Percentiles rank a stretch among this genome's conserved stretches.
Evolutionary conservation across 2,329 filamentous ascomycete species (phyloP).

Genomic region (Pseudocercospora vitis): DNA sequence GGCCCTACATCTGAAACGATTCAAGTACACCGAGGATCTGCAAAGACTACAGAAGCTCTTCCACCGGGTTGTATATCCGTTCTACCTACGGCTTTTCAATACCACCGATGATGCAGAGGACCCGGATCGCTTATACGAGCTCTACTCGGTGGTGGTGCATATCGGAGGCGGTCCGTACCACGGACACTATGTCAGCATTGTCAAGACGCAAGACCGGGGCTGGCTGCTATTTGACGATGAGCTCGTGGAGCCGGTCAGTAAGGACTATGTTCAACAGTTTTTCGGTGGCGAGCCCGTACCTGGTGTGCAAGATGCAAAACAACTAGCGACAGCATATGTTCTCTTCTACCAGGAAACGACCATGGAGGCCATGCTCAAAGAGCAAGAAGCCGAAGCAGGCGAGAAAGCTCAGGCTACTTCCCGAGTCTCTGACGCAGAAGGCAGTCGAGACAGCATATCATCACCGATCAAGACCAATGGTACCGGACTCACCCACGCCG

Average conservation of each 20-base stretch:
- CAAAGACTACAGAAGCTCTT: constrained; percentile 94
- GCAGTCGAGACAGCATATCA: constrained; percentile 27
- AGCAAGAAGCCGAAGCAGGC: constrained; percentile 78
- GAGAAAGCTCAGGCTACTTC: constrained; percentile 45
- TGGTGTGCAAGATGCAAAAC: constrained; percentile 52
- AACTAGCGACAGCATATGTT: constrained; percentile 89
- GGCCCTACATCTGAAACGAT: constrained; percentile 90
- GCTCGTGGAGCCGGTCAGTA: constrained; percentile 97
- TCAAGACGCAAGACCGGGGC: constrained; percentile 93
- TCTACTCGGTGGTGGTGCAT: constrained; percentile 96
- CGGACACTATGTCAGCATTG: constrained; percentile 94
- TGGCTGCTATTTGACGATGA: constrained; percentile 98
- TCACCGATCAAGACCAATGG: constrained; percentile 27
- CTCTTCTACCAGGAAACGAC: constrained; percentile 95
- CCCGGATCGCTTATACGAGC: constrained; percentile 88
- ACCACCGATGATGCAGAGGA: constrained; percentile 94
- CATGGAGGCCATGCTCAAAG: constrained; percentile 65
- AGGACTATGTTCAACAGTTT: constrained; percentile 93
- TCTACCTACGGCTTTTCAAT: constrained; percentile 94
- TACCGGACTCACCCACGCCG: constrained; percentile 35
- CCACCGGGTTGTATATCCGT: constrained; percentile 94
- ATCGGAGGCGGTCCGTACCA: constrained; percentile 97
- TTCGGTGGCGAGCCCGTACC: constrained; percentile 74
- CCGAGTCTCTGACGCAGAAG: constrained; percentile 42
- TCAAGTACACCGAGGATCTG: constrained; percentile 97